phyloP scores from a whole-genome alignment of 768 basidiomycete genomes.

The Hysterangium stoloniferum region DNA sequence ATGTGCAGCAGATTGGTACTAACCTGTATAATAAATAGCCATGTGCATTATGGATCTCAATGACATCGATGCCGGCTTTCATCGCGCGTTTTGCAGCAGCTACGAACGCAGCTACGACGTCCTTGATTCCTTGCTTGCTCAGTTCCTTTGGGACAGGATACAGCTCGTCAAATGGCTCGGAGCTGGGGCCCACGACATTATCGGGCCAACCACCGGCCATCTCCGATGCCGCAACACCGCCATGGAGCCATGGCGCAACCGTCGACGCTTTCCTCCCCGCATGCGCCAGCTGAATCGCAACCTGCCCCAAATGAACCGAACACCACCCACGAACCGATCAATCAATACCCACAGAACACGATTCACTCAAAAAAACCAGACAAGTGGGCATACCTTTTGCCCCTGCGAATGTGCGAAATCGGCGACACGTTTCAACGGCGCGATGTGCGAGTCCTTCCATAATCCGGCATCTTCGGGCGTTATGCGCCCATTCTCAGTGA shows the following conservation, averaged over 20 bases:
- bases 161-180: slow-evolving; percentile 33
- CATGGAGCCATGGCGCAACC: slow-evolving; percentile 50
- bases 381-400: slow-evolving; percentile 15
- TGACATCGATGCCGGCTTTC: slow-evolving; percentile 49
- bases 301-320: too few relatives aligned
- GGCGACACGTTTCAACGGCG: slow-evolving; percentile 31
- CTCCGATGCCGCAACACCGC: slow-evolving; percentile 27
- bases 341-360: not conserved
- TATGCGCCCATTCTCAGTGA: slow-evolving; percentile 56
- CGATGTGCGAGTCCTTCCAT: slow-evolving; percentile 37
- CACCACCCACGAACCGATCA: too few relatives aligned
- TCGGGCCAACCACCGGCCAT: slow-evolving; percentile 44
- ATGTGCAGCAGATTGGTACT: slow-evolving; percentile 26
- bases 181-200: slow-evolving; percentile 50
- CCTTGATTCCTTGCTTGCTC: slow-evolving; percentile 47
- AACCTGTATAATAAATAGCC: slow-evolving; percentile 44
- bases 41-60: slow-evolving; percentile 61
- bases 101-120: slow-evolving; percentile 47
- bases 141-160: slow-evolving; percentile 51
- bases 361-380: not conserved
- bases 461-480: slow-evolving; percentile 47
- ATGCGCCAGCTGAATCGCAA: slow-evolving; percentile 73
- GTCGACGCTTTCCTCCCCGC: slow-evolving; percentile 71
- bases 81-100: slow-evolving; percentile 45
- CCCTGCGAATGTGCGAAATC: slow-evolving; percentile 35